Base-by-base conservation (phyloP, 1,284 basidiomycete genomes). In the Rhodofomes roseus region DNA sequence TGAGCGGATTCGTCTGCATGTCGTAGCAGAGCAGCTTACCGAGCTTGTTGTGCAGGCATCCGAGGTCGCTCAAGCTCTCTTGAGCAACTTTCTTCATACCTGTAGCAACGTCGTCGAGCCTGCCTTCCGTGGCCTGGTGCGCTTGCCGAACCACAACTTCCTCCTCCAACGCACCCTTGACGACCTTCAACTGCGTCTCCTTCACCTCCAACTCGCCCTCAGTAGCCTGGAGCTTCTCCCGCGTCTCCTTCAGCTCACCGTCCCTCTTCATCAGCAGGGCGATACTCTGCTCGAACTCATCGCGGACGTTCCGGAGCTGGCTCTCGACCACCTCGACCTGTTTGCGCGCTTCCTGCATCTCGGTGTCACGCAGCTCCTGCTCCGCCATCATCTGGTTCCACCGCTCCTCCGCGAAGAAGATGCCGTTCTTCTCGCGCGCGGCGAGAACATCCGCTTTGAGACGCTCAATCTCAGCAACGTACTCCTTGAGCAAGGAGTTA, bases 391-490 rank as follows among this genome's bases (percentile, higher is more conserved):
- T 83, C 71, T 96, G 87, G 54, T 82, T 83, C 93, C 93, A 97
- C 7, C 86, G 87, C 66, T 96, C 94, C 64, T 93, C 87, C 1
- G 92, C 90, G 71, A 98, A 89, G 73, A 90, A 96, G 44, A 97
- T 93, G 6, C 96, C 96, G 69, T 96, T 95, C 81, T 96, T 96
- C 73, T 96, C 94, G 50, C 95, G 83, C 1, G 94, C 89, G 1
- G 95, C 94, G 1, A 93, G 77, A 34, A 99, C 80, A 66, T 99
- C 96, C 1, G 88, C 86, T 73, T 98, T 97, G 50, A 99, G 82
- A 4, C 93, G 87, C 68, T 96, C 95, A 54, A 99, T 98, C 73
- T 99, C 96, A n/a, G 82, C 85, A 37, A 98, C 84, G 70, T 98
- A 98, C 73, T 99, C 96, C 71, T 95, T 95, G 56, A 99, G 79